Conservation (phyloP, 1,284 basidiomycete genomes). For the Erythrobasidium hasegawianum region DNA sequence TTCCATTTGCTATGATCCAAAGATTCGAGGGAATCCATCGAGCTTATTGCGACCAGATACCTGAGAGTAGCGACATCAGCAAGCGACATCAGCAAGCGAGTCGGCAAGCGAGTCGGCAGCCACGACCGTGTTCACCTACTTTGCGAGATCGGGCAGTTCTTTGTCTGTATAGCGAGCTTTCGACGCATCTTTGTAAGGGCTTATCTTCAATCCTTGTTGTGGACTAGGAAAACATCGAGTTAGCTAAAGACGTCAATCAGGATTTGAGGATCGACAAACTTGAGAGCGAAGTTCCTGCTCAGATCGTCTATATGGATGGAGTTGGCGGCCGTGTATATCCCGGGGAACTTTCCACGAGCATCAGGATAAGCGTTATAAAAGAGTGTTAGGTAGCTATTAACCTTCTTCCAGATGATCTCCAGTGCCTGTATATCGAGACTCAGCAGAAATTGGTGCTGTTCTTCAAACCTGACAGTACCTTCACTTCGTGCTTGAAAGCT, state of each 20-base stretch:
- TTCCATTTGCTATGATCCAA: conserved; percentile 33
- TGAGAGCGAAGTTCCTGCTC: conserved; percentile 27
- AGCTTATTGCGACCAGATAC: conserved; percentile 19
- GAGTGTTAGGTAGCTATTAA: no score
- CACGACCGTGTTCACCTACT: no score
- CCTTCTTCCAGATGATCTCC: conserved; percentile 77
- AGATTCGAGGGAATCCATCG: conserved; percentile 11
- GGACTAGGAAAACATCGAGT: no score
- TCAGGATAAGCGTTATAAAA: no score
- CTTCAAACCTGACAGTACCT: no score
- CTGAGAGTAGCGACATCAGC: neutral
- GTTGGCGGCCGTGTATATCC: conserved; percentile 31
- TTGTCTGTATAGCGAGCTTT: conserved; percentile 29
- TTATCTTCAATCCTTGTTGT: conserved; percentile 40
- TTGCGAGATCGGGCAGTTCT: conserved; percentile 40
- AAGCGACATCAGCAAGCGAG: no score
- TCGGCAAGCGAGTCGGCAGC: no score
- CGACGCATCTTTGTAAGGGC: conserved; percentile 39
- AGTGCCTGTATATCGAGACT: no score
- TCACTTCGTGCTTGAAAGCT: conserved; percentile 65
- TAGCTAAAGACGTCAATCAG: no score
- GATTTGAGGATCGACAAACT: no score
- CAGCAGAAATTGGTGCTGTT: no score
- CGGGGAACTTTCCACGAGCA: conserved; percentile 9
- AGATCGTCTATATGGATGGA: conserved; percentile 40